phyloP scores from a whole-genome alignment of 352 stramenopile species.

The Pythium biforme region DNA sequence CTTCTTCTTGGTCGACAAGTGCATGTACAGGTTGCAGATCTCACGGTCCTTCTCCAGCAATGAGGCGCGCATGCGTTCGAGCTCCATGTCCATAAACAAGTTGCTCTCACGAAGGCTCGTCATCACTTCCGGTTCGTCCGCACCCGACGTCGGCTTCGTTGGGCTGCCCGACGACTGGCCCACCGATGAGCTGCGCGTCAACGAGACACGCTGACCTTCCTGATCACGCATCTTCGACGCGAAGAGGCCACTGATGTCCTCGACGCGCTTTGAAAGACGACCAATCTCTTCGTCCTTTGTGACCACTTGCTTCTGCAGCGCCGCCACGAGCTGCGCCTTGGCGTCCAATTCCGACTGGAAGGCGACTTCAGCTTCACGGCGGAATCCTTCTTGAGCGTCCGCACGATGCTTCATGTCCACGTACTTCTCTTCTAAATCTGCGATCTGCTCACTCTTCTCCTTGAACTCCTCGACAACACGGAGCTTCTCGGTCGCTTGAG shows the following conservation, averaged over 20 bases:
- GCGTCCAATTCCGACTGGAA: conserved; percentile 44
- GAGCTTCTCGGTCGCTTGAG: conserved; percentile 28
- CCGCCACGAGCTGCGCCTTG: conserved; percentile 34
- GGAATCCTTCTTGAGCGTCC: conserved; percentile 42
- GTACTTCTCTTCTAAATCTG: conserved; percentile 39
- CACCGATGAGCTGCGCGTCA: not conserved
- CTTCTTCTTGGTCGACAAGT: conserved; percentile 80
- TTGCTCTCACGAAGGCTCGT: conserved; percentile 36
- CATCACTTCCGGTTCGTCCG: conserved; percentile 17
- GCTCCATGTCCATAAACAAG: conserved; percentile 39
- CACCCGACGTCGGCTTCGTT: not conserved
- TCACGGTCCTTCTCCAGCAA: conserved; percentile 79
- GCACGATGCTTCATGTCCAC: conserved; percentile 36
- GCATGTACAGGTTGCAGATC: conserved; percentile 77
- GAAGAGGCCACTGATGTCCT: conserved; percentile 31
- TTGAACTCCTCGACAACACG: conserved; percentile 13
- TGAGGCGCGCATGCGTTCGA: conserved; percentile 42
- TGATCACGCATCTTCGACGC: conserved; percentile 27
- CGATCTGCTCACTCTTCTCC: conserved; percentile 29
- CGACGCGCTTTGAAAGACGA: conserved; percentile 37
- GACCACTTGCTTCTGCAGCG: conserved; percentile 37
- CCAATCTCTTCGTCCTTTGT: conserved; percentile 52
- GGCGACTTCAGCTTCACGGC: conserved; percentile 46
- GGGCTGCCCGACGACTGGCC: conserved; percentile 2
- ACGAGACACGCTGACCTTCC: conserved; percentile 6